Conservation (phyloP, 192 early-diverging fungal genomes). For the Pilaira anomala region DNA sequence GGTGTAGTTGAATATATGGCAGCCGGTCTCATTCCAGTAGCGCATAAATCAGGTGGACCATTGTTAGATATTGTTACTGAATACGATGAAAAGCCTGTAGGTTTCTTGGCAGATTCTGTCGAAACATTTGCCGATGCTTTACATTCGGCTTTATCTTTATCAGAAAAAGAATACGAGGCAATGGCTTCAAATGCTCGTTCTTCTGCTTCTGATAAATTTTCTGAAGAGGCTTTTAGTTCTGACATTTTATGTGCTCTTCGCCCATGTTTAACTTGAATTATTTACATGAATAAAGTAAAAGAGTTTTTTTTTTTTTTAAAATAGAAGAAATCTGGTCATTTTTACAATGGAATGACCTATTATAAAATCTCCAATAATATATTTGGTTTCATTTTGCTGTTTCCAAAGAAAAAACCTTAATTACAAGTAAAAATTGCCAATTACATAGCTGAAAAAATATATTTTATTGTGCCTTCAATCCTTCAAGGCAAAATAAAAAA, state of each 20-base stretch:
- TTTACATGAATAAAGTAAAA: neutral
- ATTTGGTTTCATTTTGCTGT: too few species aligned
- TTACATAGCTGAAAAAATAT: too few species aligned
- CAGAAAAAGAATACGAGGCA: conserved; percentile 34
- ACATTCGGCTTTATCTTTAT: conserved; percentile 40
- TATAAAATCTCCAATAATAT: too few species aligned
- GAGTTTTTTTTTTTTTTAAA: too few species aligned
- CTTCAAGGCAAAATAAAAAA: too few species aligned
- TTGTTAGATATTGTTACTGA: conserved; percentile 77
- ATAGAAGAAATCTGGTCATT: too few species aligned
- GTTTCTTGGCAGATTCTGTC: conserved; percentile 58
- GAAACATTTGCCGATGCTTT: conserved; percentile 69
- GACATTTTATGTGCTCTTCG: conserved; percentile 29
- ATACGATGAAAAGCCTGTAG: conserved; percentile 44
- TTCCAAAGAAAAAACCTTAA: too few species aligned
- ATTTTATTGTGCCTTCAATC: too few species aligned
- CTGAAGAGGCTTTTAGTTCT: conserved; percentile 56
- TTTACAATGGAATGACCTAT: too few species aligned
- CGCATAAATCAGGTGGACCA: conserved; percentile 84
- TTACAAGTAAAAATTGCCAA: too few species aligned
- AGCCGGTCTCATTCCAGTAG: conserved; percentile 76
- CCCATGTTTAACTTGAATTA: conserved; percentile 20
- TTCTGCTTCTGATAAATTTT: conserved; percentile 66
- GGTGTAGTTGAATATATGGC: conserved; percentile 98
- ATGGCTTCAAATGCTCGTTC: conserved; percentile 63